Percentiles rank a stretch among this genome's conserved stretches.
Evolutionary conservation across 306 rosid genomes (phyloP).

Genomic region (Ziziphus jujuba): DNA sequence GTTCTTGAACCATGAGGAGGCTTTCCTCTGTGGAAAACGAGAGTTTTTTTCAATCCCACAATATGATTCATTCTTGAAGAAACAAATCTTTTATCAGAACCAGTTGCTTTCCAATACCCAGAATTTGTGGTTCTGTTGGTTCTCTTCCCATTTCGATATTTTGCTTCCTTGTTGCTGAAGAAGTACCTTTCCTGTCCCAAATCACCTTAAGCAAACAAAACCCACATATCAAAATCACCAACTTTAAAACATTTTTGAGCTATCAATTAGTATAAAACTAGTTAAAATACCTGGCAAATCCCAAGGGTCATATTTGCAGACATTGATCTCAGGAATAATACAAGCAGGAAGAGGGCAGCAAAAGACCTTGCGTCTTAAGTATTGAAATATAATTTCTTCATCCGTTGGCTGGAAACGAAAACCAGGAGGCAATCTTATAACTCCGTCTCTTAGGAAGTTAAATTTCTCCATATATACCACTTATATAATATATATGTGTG

Average conservation of each 20-base stretch:
- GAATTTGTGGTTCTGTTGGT: constrained; percentile 64
- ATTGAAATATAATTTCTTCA: constrained; percentile 84
- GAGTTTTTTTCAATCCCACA: constrained; percentile 65
- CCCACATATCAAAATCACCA: neutral
- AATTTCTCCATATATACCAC: constrained; percentile 45
- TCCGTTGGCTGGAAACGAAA: constrained; percentile 96
- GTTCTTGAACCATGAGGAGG: constrained; percentile 58
- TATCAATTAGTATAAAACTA: neutral
- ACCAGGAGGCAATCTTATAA: constrained; percentile 82
- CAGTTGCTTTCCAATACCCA: constrained; percentile 89
- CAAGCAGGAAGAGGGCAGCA: constrained; percentile 79
- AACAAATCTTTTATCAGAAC: constrained; percentile 60
- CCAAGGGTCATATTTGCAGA: constrained; percentile 82
- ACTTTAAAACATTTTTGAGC: neutral
- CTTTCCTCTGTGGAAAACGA: constrained; percentile 62
- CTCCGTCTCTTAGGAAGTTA: constrained; percentile 53
- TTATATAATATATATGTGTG: neutral
- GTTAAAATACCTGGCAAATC: constrained; percentile 62
- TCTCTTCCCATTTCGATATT: constrained; percentile 55
- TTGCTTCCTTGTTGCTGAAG: constrained; percentile 62
- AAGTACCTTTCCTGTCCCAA: constrained; percentile 63
- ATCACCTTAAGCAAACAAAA: constrained; percentile 36
- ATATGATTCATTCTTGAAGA: constrained; percentile 35
- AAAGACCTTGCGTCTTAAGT: constrained; percentile 69
- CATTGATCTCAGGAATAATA: constrained; percentile 72